phyloP scores from a whole-genome alignment of 75 land plant species.

The Adiantum capillusveneris region DNA sequence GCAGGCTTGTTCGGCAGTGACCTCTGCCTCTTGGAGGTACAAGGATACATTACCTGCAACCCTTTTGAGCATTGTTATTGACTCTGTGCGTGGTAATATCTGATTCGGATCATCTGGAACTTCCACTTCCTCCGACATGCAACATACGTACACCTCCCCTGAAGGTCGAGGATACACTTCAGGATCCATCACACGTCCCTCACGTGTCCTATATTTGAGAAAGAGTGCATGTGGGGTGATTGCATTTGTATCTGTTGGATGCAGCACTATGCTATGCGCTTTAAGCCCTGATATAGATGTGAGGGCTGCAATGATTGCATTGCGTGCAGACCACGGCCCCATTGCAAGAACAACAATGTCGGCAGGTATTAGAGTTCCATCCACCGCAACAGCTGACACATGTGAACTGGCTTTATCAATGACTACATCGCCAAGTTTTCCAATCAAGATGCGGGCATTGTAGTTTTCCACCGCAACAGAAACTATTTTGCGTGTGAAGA shows the following conservation, averaged over 20 bases:
- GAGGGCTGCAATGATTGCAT: constrained; percentile 32
- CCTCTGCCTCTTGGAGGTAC: constrained; percentile 49
- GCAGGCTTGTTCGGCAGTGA: constrained; percentile 77
- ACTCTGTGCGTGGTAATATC: constrained; percentile 39
- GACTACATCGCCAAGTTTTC: constrained; percentile 46
- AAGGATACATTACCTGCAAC: constrained; percentile 61
- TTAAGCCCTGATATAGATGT: constrained; percentile 64
- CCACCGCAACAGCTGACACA: constrained; percentile 41
- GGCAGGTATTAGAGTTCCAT: constrained; percentile 30
- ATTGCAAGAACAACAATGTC: constrained; percentile 75
- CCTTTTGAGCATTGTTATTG: constrained; percentile 51
- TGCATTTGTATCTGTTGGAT: constrained; percentile 42
- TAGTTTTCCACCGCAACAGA: constrained; percentile 41
- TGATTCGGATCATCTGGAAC: constrained; percentile 67
- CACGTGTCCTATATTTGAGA: constrained; percentile 52
- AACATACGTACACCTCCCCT: constrained; percentile 89
- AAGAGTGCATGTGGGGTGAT: constrained; percentile 79
- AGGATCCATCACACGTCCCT: constrained; percentile 61
- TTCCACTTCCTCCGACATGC: constrained; percentile 65
- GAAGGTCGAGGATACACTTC: constrained; percentile 88
- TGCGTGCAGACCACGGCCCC: constrained; percentile 75
- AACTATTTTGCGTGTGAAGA: constrained; percentile 52
- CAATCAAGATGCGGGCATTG: constrained; percentile 52
- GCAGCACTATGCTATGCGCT: constrained; percentile 80
- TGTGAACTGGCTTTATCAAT: constrained; percentile 19